Conservation (phyloP, 1,284 basidiomycete species). For the Ganoderma sinense region DNA sequence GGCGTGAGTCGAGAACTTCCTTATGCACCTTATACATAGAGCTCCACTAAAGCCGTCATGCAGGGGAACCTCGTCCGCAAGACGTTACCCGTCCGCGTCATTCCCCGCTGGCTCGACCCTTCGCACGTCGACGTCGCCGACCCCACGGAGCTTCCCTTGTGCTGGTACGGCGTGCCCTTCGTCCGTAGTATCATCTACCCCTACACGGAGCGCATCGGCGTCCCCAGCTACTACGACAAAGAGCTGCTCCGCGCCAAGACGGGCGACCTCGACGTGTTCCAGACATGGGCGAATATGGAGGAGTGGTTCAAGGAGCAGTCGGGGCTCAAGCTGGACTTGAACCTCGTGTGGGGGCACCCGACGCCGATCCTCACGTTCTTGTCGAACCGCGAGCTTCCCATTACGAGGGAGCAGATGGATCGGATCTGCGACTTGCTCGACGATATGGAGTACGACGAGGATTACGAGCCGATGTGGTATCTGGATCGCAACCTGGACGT, state of each 20-base stretch:
- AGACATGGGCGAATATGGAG: background rate
- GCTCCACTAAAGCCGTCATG: background rate
- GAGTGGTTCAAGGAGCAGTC: background rate
- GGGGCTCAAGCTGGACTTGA: background rate
- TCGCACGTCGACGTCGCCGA: background rate
- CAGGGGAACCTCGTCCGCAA: background rate
- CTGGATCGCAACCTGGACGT: background rate
- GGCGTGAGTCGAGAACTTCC: background rate
- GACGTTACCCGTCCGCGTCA: background rate
- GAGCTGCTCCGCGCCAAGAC: background rate
- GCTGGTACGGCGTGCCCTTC: slow-evolving; percentile 1
- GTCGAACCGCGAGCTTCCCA: background rate
- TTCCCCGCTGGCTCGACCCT: background rate
- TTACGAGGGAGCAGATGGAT: background rate
- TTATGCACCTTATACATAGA: background rate
- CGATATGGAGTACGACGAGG: background rate
- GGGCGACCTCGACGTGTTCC: background rate
- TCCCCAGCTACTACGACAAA: background rate
- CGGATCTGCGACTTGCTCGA: background rate
- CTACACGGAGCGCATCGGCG: background rate
- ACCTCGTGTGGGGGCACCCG: background rate
- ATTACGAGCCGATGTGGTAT: background rate
- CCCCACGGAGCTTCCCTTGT: background rate
- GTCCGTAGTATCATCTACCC: background rate
- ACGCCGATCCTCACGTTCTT: background rate